Base-by-base conservation (phyloP, 2,329 filamentous ascomycete genomes). In the Nemania diffusa region DNA sequence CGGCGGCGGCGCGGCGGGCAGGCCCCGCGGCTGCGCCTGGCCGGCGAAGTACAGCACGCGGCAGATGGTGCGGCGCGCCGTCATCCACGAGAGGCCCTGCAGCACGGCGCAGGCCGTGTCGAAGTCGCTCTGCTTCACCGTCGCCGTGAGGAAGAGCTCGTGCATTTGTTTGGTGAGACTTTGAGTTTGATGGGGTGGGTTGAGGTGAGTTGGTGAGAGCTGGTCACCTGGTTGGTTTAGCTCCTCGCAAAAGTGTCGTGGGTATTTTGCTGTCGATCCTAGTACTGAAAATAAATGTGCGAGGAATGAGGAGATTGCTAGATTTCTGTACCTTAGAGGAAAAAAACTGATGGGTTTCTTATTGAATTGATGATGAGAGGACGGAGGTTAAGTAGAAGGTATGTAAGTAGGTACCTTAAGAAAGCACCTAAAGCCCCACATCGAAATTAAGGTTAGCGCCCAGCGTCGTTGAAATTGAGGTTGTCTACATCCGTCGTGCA, bases 101-200 rank as follows among this genome's bases (percentile, higher is more conserved):
- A 91, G 78, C 9, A 91, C 80, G 1, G 84, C 81, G 61, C 84
- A 82, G 22, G 84, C 84, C 64, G 79, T 81, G 56, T 79, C 77
- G 40, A 86, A 80, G 71, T 88, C 85, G 48, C 77, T 79, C 62
- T 85, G 82, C 20, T 81, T 79, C 60, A 90, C 81, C 52, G 83
- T 75, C 9, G 85, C 83, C 3, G 86, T 86, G 64, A 90, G 81
- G 72, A 88, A 89, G 20, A 90, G 78, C 76, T 90, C 87, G 73
- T 88, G 84, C 86, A 88, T 89, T n/a, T n/a, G 52, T 57, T 24
- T n/a, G 22, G 15, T 5, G 42, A 52, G 27, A 20, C 34, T 17
- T 32, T 34, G 9, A 20, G 8, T 63, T n/a, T 27, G n/a, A 17
- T n/a, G 51, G 29, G 20, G 40, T 24, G 58, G 55, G 53, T 7